Evolutionary conservation across 2,329 filamentous ascomycete genomes (phyloP).

Genomic region (Fusarium sp.): DNA sequence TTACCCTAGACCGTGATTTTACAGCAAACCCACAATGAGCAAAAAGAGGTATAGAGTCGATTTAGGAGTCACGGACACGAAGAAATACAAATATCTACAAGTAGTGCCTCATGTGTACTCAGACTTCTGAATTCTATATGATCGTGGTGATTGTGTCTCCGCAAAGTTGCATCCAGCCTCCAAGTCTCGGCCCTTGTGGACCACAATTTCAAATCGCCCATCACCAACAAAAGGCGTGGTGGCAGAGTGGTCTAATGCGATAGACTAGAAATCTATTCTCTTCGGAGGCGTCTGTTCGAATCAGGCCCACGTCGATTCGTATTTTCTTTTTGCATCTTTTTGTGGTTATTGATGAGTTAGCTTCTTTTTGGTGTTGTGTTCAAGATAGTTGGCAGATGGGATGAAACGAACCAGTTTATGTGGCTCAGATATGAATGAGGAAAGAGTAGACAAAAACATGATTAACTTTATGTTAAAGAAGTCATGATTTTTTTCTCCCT

Average conservation of each 20-base stretch:
- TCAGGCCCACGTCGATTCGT: background rate
- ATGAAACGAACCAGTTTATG: background rate
- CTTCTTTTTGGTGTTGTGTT: background rate
- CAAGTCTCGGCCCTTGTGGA: background rate
- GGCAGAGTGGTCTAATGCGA: constrained; percentile 6
- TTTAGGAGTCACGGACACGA: background rate
- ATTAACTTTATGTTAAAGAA: background rate
- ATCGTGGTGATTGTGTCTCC: too few species aligned
- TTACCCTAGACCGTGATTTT: background rate
- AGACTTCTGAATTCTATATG: background rate
- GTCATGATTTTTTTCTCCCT: background rate
- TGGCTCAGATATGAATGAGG: background rate
- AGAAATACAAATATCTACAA: background rate
- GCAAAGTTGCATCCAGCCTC: background rate
- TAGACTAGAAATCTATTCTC: constrained; percentile 6
- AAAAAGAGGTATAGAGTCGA: background rate
- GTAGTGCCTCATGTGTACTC: background rate
- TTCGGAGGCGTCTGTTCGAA: constrained; percentile 3
- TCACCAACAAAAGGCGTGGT: background rate
- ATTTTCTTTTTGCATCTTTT: background rate
- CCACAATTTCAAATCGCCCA: background rate
- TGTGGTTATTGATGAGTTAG: background rate
- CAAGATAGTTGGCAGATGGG: background rate
- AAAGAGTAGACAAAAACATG: background rate
- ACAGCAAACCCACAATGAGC: background rate